Evolutionary conservation across 2,329 filamentous ascomycete genomes (phyloP), one percentile per base, ranked within the genome.

Genomic region (Elsinoe ampelina): DNA sequence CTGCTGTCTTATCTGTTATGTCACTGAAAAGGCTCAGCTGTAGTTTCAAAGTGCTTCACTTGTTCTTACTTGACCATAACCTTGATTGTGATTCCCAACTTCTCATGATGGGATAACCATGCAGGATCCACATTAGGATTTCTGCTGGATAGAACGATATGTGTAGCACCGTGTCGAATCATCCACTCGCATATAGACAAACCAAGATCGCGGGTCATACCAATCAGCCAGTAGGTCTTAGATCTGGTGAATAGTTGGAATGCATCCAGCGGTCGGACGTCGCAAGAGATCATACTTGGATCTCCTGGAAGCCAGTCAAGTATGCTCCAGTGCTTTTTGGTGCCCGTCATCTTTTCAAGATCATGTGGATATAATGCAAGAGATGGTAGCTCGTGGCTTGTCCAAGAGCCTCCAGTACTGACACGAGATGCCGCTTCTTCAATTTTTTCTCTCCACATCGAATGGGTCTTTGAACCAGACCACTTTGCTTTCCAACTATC

Each of bases 81-180:
- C 15, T 42, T 42, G 38, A 42, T 17, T 17, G 38, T 42, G 38
- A 17, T 17, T n/a, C 38, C 13, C 22, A 10, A 12, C 15, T 26
- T 30, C 15, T 30, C 43, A 34, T 30, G 15, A 15, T 50, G 11
- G 19, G 19, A 17, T 20, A 58, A 8, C 55, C 51, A 57, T n/a
- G 17, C 36, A 6, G 54, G 56, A 32, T 66, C 61, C 1, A 69
- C 59, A 3, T 62, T 64, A 1, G 68, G 67, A 12, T 58, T 63
- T n/a, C 69, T 63, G 52, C 68, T 70, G 20, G 68, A 64, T 5
- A 71, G 50, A 5, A 67, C 62, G 15, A 71, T 42, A 54, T 65
- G 42, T 11, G 63, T 57, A 10, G 67, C 68, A 5, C 69, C 69
- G 50, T 61, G 57, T 3, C 41, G 20, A 5, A 65, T 59, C 68